Evolutionary conservation across 2,329 filamentous ascomycete species (phyloP).

Genomic region (Aspergillus japonicus): DNA sequence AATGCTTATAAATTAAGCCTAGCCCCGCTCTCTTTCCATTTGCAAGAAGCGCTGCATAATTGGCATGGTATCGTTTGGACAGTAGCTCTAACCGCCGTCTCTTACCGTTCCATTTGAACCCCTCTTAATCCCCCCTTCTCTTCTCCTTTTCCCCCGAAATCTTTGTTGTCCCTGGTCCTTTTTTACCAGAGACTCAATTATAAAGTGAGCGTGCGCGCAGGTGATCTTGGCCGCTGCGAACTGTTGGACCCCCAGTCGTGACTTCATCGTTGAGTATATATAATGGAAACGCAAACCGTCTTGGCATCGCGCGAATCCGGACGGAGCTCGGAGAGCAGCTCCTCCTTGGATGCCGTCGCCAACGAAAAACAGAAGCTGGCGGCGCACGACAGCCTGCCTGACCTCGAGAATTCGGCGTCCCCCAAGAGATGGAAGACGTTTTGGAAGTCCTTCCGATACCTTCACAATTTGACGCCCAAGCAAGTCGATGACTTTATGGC

Average conservation of each 20-base stretch:
- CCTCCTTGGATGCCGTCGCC: slow-evolving; percentile 27
- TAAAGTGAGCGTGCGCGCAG: background rate
- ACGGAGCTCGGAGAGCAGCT: slow-evolving; percentile 30
- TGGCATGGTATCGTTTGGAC: slow-evolving; percentile 12
- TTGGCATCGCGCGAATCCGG: slow-evolving; percentile 24
- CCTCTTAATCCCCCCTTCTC: background rate
- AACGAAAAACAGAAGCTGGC: slow-evolving; percentile 26
- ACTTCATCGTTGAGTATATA: background rate
- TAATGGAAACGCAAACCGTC: slow-evolving; percentile 20
- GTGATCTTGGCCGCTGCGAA: background rate
- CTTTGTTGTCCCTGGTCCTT: background rate
- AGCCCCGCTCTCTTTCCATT: slow-evolving; percentile 15
- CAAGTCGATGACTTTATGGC: slow-evolving; percentile 58
- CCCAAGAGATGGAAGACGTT: slow-evolving; percentile 53
- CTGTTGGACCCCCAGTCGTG: background rate
- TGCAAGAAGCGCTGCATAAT: slow-evolving; percentile 2
- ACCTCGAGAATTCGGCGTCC: slow-evolving; percentile 47
- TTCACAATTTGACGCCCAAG: slow-evolving; percentile 50
- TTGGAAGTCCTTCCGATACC: slow-evolving; percentile 51
- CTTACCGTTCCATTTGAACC: background rate
- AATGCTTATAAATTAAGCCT: slow-evolving; percentile 21
- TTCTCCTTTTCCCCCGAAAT: background rate
- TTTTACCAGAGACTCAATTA: background rate
- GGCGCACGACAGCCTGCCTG: slow-evolving; percentile 12
- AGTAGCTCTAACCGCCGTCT: slow-evolving; percentile 2